Conservation (phyloP, 192 early-diverging fungal species). For the Coemansia guatemalensis region DNA sequence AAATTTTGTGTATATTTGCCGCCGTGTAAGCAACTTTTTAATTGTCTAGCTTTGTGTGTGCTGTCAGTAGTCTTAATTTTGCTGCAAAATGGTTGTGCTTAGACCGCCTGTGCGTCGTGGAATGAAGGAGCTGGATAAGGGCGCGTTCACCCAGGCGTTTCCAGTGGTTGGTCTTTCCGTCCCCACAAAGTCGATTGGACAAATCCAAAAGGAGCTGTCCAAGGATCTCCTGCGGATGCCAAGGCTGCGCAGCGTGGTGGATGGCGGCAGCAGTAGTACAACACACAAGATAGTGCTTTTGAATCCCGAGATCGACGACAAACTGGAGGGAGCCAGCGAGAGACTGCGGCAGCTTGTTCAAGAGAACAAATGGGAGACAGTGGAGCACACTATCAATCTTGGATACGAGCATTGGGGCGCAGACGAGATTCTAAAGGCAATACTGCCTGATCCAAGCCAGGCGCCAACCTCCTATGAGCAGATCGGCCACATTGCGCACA, state of each 20-base stretch:
- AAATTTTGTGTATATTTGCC: neutral
- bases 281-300: slow-evolving; percentile 55
- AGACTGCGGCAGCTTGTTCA: slow-evolving; percentile 1
- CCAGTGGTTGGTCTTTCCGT: slow-evolving; percentile 68
- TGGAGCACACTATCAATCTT: slow-evolving; percentile 59
- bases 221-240: slow-evolving; percentile 62
- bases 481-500: slow-evolving; percentile 95
- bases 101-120: slow-evolving; percentile 67
- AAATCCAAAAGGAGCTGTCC: slow-evolving; percentile 47
- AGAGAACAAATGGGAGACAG: slow-evolving; percentile 25
- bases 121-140: slow-evolving; percentile 64
- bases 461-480: slow-evolving; percentile 84
- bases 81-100: slow-evolving; percentile 13
- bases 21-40: neutral
- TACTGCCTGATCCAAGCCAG: slow-evolving; percentile 80
- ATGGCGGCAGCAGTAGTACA: slow-evolving; percentile 35
- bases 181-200: slow-evolving; percentile 56
- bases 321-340: slow-evolving; percentile 27
- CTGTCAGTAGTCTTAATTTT: slow-evolving; percentile 2
- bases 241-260: slow-evolving; percentile 65
- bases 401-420: slow-evolving; percentile 89
- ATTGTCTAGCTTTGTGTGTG: neutral
- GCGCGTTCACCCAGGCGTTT: slow-evolving; percentile 62
- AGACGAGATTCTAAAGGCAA: slow-evolving; percentile 87
- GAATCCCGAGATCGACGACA: slow-evolving; percentile 39